Percentiles rank a stretch among this genome's conserved stretches.
Evolutionary conservation across 2,329 filamentous ascomycete genomes (phyloP).

Genomic region (Paecilomyces niveus): DNA sequence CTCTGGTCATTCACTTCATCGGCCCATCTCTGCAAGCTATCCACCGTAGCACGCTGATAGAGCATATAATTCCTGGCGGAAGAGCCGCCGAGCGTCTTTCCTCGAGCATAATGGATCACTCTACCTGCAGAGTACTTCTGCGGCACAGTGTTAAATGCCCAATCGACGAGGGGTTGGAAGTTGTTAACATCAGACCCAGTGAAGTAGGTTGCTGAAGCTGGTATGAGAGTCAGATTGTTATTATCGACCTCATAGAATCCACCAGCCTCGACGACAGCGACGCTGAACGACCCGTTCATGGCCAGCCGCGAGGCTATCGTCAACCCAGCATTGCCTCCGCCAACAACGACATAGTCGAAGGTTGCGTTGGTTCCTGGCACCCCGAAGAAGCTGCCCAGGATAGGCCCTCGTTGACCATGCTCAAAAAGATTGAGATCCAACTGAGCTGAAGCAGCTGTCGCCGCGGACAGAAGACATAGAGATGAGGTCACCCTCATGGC

Average conservation of each 20-base stretch:
- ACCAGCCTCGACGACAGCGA: slow-evolving; percentile 26
- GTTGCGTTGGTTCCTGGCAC: slow-evolving; percentile 15
- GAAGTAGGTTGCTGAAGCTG: slow-evolving; percentile 14
- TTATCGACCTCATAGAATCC: slow-evolving; percentile 28
- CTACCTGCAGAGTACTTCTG: slow-evolving; percentile 8
- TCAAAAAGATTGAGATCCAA: slow-evolving; percentile 12
- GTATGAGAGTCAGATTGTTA: slow-evolving; percentile 20
- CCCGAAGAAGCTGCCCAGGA: slow-evolving; percentile 15
- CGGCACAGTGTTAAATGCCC: slow-evolving; percentile 16
- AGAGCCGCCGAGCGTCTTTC: slow-evolving; percentile 19
- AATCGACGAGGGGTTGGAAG: slow-evolving; percentile 17
- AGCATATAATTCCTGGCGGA: slow-evolving; percentile 19
- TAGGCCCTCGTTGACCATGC: slow-evolving; percentile 9
- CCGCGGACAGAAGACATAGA: background rate
- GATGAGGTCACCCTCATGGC: slow-evolving; percentile 2
- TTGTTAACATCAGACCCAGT: slow-evolving; percentile 16
- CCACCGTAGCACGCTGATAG: slow-evolving; percentile 21
- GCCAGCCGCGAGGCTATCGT: slow-evolving; percentile 12
- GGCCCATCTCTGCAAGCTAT: slow-evolving; percentile 27
- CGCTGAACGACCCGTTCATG: slow-evolving; percentile 10
- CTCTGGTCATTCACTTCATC: slow-evolving; percentile 27
- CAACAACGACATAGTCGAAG: slow-evolving; percentile 12
- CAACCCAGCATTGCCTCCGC: background rate
- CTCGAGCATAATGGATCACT: slow-evolving; percentile 16
- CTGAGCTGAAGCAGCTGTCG: slow-evolving; percentile 4